Conservation (phyloP, 768 basidiomycete genomes). For the Amanita pallidorosea region DNA sequence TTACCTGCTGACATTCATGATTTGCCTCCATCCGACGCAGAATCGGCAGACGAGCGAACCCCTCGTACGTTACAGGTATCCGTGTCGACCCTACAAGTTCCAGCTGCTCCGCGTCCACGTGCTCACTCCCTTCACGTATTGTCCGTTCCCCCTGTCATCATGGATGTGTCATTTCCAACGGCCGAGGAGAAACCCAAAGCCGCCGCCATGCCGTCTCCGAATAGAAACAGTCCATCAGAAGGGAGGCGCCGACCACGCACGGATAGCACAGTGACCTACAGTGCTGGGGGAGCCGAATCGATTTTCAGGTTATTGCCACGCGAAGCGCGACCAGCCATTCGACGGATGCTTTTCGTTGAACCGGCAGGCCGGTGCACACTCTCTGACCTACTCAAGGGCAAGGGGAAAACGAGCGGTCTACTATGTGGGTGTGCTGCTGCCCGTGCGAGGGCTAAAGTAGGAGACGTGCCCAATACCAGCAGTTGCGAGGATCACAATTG, state of each 20-base stretch:
- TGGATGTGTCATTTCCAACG: neutral
- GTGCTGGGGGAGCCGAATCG: constrained; percentile 74
- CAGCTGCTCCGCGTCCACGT: constrained; percentile 1
- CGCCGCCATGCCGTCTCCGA: neutral
- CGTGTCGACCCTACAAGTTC: constrained; percentile 5
- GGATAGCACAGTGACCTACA: constrained; percentile 54
- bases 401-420: constrained; percentile 61
- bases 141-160: neutral
- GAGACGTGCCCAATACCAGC: constrained; percentile 16
- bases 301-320: constrained; percentile 95
- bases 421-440: constrained; percentile 64
- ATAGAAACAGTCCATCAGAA: neutral
- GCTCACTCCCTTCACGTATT: constrained; percentile 1
- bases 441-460: neutral
- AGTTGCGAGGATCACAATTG: constrained; percentile 56
- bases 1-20: constrained; percentile 17
- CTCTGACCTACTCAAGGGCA: constrained; percentile 80
- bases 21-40: neutral
- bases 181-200: neutral
- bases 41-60: constrained; percentile 15
- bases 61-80: constrained; percentile 13
- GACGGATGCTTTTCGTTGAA: constrained; percentile 91
- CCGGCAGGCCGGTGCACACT: constrained; percentile 85
- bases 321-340: constrained; percentile 81
- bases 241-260: constrained; percentile 30